Base-by-base conservation (phyloP, 192 early-diverging fungal species). In the Allomyces javanicus region DNA sequence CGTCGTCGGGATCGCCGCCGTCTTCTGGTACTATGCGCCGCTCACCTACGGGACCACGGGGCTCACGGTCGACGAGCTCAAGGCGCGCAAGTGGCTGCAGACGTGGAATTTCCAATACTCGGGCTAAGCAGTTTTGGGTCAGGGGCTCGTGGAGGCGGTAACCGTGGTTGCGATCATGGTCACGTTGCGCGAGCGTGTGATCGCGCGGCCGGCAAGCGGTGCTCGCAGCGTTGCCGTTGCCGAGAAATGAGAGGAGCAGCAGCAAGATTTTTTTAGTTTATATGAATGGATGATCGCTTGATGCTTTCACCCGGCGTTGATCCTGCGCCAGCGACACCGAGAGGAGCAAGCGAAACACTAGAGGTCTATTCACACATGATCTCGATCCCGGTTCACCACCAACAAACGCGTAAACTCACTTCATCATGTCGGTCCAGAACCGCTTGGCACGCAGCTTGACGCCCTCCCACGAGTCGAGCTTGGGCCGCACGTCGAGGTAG, bases 401-500 rank as follows among this genome's bases (percentile, higher is more conserved):
- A 3, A 40, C 33, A 3, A 40, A 9, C 33, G 33, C 33, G 9
- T 7, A 9, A 3, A 9, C 33, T 58, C 50, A 58, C 21, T 14
- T n/a, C 50, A 58, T 21, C 50, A 58, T 3, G 14, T 58, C 50
- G 50, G 17, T n/a, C 50, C 50, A 58, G 50, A 58, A 58, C 17
- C 50, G 50, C 69, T 81, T 83, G 65, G 85, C 77, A 44, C 89
- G 81, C 63, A 83, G 81, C 61, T 78, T 68, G 9, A 86, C 67
- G 70, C 80, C 83, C 66, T 78, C 78, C 43, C 79, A 61, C 62
- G 86, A 86, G 70, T 97, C 95, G 24, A 97, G 71, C 1, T 93
- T 93, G 14, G 95, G 95, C 58, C 95, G 76, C n/a, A 97, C 91
- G 70, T 95, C 95, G 45, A 94, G 78, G 65, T 89, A 84, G 77